Evolutionary conservation across 2,329 filamentous ascomycete species (phyloP).

Genomic region (Venturia carpophila): DNA sequence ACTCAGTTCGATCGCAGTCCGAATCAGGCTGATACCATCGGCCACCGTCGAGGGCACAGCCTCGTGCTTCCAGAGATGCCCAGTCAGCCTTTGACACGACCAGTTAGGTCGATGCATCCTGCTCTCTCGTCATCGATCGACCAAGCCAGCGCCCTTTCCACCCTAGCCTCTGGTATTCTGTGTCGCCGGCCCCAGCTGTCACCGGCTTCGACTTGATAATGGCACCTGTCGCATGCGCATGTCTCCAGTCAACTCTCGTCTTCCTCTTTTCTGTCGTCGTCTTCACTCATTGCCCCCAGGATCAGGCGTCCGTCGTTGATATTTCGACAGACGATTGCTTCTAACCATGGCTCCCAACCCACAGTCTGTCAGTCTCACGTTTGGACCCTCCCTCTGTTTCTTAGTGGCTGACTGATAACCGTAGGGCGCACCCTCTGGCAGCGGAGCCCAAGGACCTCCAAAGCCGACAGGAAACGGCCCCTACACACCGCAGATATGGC

Average conservation of each 20-base stretch:
- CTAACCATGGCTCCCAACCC: not conserved
- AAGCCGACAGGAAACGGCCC: constrained; percentile 7
- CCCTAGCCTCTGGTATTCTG: not conserved
- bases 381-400: too few relatives aligned
- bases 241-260: not conserved
- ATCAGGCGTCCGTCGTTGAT: not conserved
- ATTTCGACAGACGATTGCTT: not conserved
- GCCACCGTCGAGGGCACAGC: not conserved
- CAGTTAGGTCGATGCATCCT: not conserved
- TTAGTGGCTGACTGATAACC: not conserved
- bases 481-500: constrained; percentile 11
- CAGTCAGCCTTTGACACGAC: constrained; percentile 5
- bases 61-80: not conserved
- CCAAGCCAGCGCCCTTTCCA: not conserved
- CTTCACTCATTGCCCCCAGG: not conserved
- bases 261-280: not conserved
- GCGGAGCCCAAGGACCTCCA: not conserved
- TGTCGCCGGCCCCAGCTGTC: not conserved
- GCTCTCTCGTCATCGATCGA: constrained; percentile 2
- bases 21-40: not conserved
- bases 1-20: not conserved
- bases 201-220: constrained; percentile 6
- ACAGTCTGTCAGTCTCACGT: constrained; percentile 2
- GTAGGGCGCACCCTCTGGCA: not conserved
- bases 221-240: not conserved